phyloP scores from a whole-genome alignment of 2,329 filamentous ascomycete genomes.

The Trichoderma semiorbis region DNA sequence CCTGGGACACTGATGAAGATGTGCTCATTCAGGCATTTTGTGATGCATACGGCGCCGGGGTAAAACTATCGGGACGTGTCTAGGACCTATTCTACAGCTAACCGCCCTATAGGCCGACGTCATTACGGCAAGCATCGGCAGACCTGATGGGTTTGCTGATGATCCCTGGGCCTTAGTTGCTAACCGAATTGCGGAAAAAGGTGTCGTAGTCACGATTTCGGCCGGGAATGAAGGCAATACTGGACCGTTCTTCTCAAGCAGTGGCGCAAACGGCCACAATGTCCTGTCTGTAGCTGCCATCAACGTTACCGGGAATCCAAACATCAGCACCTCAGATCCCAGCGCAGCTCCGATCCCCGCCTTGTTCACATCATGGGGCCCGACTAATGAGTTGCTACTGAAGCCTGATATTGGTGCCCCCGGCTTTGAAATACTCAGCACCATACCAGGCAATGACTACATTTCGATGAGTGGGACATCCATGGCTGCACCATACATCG shows the following conservation, averaged over 20 bases:
- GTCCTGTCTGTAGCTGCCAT: constrained; percentile 38
- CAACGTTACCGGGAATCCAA: constrained; percentile 43
- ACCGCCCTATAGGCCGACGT: constrained; percentile 37
- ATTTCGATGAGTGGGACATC: constrained; percentile 51
- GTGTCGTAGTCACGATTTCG: constrained; percentile 48
- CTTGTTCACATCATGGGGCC: constrained; percentile 50
- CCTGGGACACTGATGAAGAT: constrained; percentile 33
- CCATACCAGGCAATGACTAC: constrained; percentile 43
- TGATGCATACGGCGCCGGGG: constrained; percentile 35
- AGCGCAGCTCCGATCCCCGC: constrained; percentile 35
- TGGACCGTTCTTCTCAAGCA: constrained; percentile 45
- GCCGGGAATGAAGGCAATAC: constrained; percentile 49
- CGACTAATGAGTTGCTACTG: constrained; percentile 47
- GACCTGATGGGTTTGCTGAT: constrained; percentile 37
- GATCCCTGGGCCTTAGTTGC: constrained; percentile 43
- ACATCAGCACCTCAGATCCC: constrained; percentile 28
- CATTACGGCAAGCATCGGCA: constrained; percentile 41
- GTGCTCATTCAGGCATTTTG: constrained; percentile 37
- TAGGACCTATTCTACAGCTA: neutral
- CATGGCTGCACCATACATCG: constrained; percentile 54
- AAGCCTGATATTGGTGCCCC: constrained; percentile 51
- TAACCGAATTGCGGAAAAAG: constrained; percentile 40
- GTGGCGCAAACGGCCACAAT: constrained; percentile 31
- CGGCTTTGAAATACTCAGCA: constrained; percentile 49
- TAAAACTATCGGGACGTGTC: constrained; percentile 17